Percentiles rank a stretch among this genome's conserved stretches.
These are phyloP conservation scores for Cucumis cinereus DNA, from an alignment of 306 rosid species.

Conservation along the genomic window DNA sequence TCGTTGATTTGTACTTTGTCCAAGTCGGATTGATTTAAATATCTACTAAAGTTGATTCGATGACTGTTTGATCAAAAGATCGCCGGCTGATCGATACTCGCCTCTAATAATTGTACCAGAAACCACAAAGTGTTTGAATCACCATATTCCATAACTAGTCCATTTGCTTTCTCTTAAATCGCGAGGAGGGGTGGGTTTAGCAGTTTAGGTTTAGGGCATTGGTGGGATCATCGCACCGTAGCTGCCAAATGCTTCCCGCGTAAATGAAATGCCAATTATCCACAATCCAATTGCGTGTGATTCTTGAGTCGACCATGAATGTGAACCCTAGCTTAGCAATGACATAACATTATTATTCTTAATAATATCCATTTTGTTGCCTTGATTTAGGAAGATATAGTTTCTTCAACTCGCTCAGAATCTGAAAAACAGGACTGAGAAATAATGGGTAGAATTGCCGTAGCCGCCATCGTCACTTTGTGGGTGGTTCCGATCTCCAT, in stretches of 20 bases:
- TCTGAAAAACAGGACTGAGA: neutral
- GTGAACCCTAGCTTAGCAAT: neutral
- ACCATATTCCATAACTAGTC: too few species aligned
- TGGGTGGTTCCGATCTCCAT: constrained; percentile 66
- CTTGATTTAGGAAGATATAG: neutral
- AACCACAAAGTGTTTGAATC: too few species aligned
- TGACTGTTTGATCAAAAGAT: too few species aligned
- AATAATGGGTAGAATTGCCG: constrained; percentile 54
- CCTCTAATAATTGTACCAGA: too few species aligned
- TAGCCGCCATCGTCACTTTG: constrained; percentile 58
- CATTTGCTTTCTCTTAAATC: too few species aligned
- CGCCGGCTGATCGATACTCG: too few species aligned
- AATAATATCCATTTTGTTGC: neutral
- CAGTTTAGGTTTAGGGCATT: neutral
- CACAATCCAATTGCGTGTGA: neutral
- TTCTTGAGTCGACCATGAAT: neutral
- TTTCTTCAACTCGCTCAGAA: neutral
- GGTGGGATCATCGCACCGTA: neutral
- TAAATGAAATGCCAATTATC: neutral
- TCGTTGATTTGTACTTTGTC: too few species aligned
- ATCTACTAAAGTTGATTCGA: too few species aligned
- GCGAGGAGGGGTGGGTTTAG: neutral
- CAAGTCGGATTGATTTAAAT: too few species aligned
- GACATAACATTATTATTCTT: neutral
- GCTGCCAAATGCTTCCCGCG: neutral